phyloP scores from a whole-genome alignment of 2,329 filamentous ascomycete species.

The Didymosphaeria variabile region DNA sequence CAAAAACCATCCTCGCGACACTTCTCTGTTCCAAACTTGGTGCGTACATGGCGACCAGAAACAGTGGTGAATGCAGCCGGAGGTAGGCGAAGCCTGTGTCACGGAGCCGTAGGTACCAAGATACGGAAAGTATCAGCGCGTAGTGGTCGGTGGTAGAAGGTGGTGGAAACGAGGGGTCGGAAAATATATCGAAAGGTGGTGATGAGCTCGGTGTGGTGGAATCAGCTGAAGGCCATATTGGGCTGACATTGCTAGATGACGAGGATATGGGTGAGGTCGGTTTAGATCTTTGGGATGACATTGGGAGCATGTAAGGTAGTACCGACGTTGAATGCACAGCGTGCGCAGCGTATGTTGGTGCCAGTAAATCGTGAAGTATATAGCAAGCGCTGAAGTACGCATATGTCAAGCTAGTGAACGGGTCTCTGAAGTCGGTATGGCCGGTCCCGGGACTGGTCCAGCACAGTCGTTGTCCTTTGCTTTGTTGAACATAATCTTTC shows the following conservation, averaged over 20 bases:
- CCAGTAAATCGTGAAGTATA: constrained; percentile 23
- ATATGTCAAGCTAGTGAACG: constrained; percentile 27
- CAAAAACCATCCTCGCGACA: constrained; percentile 18
- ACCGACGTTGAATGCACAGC: neutral
- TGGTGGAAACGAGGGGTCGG: neutral
- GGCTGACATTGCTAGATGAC: neutral
- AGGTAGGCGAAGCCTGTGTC: constrained; percentile 20
- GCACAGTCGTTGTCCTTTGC: constrained; percentile 9
- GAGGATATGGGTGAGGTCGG: constrained; percentile 1
- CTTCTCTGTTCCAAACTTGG: constrained; percentile 11
- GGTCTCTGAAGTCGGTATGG: constrained; percentile 24
- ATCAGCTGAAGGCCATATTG: neutral
- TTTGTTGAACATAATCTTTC: constrained; percentile 3
- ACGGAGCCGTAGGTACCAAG: constrained; percentile 16
- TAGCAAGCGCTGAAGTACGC: constrained; percentile 28
- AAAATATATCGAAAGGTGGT: neutral
- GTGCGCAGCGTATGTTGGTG: constrained; percentile 8
- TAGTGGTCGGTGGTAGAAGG: constrained; percentile 9
- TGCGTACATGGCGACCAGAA: constrained; percentile 18
- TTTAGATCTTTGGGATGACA: neutral
- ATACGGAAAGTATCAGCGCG: constrained; percentile 18
- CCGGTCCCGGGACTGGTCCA: constrained; percentile 17
- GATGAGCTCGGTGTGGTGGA: constrained; percentile 4
- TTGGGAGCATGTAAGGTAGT: neutral
- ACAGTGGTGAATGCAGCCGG: constrained; percentile 15